A percentile compares a stretch with the other conserved stretches of the same genome.
Evolutionary conservation across 176 grass and related monocot species (phyloP).

Genomic region (Eragrostis curvula): DNA sequence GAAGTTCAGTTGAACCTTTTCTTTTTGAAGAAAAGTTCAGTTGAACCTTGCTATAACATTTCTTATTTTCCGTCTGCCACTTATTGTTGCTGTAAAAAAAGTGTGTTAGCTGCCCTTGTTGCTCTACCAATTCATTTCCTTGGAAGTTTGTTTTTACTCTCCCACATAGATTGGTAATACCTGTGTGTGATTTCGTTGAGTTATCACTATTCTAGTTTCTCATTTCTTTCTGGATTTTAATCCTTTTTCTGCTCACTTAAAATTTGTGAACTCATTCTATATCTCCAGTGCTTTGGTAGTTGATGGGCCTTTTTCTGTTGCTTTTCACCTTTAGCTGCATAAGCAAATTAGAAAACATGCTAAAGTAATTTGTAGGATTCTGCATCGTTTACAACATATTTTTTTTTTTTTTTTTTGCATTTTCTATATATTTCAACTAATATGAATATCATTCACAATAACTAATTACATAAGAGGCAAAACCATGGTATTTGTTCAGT

Average conservation of each 20-base stretch:
- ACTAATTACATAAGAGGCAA: slow-evolving; percentile 26
- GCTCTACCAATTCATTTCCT: slow-evolving; percentile 6
- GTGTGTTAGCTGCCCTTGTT: neutral
- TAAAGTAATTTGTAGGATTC: neutral
- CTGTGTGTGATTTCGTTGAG: neutral
- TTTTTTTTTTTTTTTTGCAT: too few relatives aligned
- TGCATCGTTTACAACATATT: slow-evolving; percentile 10
- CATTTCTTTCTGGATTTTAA: neutral
- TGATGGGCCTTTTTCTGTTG: neutral
- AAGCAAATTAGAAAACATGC: slow-evolving; percentile 15
- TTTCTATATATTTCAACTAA: neutral
- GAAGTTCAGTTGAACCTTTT: too few relatives aligned
- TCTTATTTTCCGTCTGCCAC: slow-evolving; percentile 36
- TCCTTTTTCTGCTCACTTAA: neutral
- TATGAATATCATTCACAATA: slow-evolving; percentile 19
- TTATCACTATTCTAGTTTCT: slow-evolving; percentile 18
- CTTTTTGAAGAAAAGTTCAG: too few relatives aligned
- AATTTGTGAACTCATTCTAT: neutral
- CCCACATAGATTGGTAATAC: neutral
- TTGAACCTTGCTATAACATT: slow-evolving; percentile 4
- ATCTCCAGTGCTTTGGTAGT: neutral
- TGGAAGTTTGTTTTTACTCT: slow-evolving; percentile 16
- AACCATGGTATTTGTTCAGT: slow-evolving; percentile 5
- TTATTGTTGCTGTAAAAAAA: neutral
- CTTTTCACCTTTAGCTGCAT: slow-evolving; percentile 17